Base-by-base conservation (phyloP, 768 basidiomycete genomes). In the Gelatoporia subvermispora region DNA sequence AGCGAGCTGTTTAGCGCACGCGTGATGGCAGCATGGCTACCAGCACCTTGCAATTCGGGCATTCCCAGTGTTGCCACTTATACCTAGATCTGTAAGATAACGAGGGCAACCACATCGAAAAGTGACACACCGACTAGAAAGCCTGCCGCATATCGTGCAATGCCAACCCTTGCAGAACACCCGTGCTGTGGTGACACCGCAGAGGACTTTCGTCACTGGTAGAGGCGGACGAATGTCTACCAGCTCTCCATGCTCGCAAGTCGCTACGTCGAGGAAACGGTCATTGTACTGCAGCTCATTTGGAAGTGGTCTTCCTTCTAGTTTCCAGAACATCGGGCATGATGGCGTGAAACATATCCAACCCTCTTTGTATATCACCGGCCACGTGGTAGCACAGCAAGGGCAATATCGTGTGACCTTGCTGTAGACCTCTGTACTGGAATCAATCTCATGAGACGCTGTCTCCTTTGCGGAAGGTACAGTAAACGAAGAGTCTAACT, bases 61-160 rank as follows among this genome's bases (percentile, higher is more conserved):
- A 92, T 61, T 85, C 76, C 79, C 85, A 88, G 42, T 74, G 59
- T 59, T 86, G 78, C 88, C 87, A 89, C 64, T 82, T 84, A 45
- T 63, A 81, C 55, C 88, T 90, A 36, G 39, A 9, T n/a, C 41
- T 17, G 41, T 37, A 31, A 56, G 49, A n/a, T n/a, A 53, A 34
- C 5, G 22, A 23, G 10, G 34, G 9, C 34, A 39, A 40, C 18
- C 3, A 35, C 15, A 34, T 17, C n/a, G 25, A 25, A 16, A 24
- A 46, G 18, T 43, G 39, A 57, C 73, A 41, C 50, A 88, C 88
- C 88, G 77, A 68, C 79, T 81, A 8, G 87, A 86, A 35, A 91
- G 65, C 21, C 86, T 76, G 23, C 89, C 88, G 57, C 89, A 92
- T 8, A 61, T 49, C 16, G 47, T 52, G 60, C 89, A 92, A 59